Percentiles rank a stretch among this genome's conserved stretches.
Conservation (phyloP, 73 alveolate species). For the Paramecium bursaria region DNA sequence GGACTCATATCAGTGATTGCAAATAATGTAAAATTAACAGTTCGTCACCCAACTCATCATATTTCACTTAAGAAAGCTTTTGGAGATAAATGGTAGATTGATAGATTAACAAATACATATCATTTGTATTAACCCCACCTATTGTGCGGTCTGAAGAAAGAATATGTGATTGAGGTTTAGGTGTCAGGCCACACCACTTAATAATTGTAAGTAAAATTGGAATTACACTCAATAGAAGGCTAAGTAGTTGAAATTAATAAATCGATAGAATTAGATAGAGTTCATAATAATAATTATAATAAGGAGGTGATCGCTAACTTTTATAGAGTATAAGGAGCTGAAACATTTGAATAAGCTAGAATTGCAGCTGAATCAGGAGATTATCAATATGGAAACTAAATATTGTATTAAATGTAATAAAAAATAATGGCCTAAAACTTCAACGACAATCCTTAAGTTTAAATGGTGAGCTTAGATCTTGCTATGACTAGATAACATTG, state of each 20-base stretch:
- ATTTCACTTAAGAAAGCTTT: slow-evolving; percentile 29
- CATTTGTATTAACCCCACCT: slow-evolving; percentile 20
- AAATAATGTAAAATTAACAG: slow-evolving; percentile 19
- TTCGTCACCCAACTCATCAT: neutral
- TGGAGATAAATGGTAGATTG: slow-evolving; percentile 67
- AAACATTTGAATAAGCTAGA: neutral
- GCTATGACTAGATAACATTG: neutral
- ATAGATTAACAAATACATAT: neutral
- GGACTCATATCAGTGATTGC: slow-evolving; percentile 64
- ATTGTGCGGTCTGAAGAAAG: slow-evolving; percentile 57
- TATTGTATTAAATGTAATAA: neutral
- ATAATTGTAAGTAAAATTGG: neutral
- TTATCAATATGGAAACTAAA: slow-evolving; percentile 18
- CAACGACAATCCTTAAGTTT: neutral
- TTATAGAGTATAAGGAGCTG: slow-evolving; percentile 57
- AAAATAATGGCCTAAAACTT: slow-evolving; percentile 1
- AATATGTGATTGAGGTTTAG: slow-evolving; percentile 31
- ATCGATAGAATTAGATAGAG: neutral
- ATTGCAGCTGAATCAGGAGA: neutral
- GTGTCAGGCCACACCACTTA: slow-evolving; percentile 5
- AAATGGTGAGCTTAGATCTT: neutral
- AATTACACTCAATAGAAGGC: neutral
- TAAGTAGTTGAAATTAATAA: neutral
- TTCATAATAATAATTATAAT: neutral
- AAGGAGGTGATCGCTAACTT: slow-evolving; percentile 45